Base-by-base conservation (phyloP, 2,329 filamentous ascomycete species). In the Talaromyces sp. region DNA sequence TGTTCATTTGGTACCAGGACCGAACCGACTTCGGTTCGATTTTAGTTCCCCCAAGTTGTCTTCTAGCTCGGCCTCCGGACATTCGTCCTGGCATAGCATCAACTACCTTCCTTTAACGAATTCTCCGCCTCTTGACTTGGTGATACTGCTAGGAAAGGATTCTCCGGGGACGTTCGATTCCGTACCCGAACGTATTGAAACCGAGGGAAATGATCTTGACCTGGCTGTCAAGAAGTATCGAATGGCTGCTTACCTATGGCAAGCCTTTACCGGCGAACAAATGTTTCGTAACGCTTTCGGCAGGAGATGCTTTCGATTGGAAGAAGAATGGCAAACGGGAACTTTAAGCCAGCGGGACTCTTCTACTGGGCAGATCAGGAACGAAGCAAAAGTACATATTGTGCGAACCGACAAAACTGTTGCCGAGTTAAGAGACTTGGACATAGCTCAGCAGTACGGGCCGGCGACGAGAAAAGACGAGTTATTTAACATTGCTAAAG, bases 231-330 rank as follows among this genome's bases (percentile, higher is more conserved):
- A 84, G 67, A 99, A 99, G 71, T 97, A 94, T 70, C 85, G 92
- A 62, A 97, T 96, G 89, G 88, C 91, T 17, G 93, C 91, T 22
- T 97, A 97, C 70, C 80, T 97, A 13, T 97, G 94, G 92, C 94
- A 99, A 71, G 91, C 92, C 7, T 97, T 96, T 68, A 97, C 93
- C 0, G 91, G 90, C 6, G 94, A 99, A 72, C 92, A 97, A 71
- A 97, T 97, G 93, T 88, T 85, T 71, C 86, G 91, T 62, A 89
- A 96, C 70, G 89, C 88, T 61, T 84, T 97, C 64, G 91, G 92
- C 9, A 84, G 93, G 59, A 85, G 93, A 58, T 87, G 84, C 55
- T 97, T 97, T 73, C 83, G 92, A 43, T 92, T 96, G 62, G 94
- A 97, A 66, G 94, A 99, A 73, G 89, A 96, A 70, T 97, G 94